Conservation (phyloP, 345 rosid species). For the Tarenaya hassleriana region DNA sequence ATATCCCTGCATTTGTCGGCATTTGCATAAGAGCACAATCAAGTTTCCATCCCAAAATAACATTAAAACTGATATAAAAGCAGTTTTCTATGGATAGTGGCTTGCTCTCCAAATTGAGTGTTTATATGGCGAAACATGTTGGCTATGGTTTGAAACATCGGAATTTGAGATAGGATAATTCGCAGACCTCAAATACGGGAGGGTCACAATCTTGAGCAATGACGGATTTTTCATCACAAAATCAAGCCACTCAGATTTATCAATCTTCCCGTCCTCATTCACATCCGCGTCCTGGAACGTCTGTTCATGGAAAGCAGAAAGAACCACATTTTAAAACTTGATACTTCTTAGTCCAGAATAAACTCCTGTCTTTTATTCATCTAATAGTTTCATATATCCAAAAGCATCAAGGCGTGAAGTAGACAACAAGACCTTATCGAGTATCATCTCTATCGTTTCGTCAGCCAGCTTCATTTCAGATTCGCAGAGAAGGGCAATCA, state of each 20-base stretch:
- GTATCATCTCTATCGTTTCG: slow-evolving; percentile 89
- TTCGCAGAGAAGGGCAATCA: slow-evolving; percentile 93
- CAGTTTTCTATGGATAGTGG: no score
- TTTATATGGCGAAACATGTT: background rate
- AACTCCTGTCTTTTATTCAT: no score
- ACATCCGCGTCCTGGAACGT: slow-evolving; percentile 89
- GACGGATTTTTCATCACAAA: slow-evolving; percentile 85
- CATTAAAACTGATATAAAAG: no score
- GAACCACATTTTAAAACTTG: slow-evolving; percentile 1
- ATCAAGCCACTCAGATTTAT: slow-evolving; percentile 72
- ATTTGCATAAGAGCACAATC: no score
- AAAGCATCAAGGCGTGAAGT: no score
- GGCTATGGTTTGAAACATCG: no score
- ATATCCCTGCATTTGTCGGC: slow-evolving; percentile 78
- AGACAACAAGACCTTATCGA: slow-evolving; percentile 60
- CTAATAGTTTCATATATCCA: no score
- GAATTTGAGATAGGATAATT: no score
- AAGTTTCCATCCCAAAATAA: no score
- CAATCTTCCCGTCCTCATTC: slow-evolving; percentile 82
- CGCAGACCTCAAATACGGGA: slow-evolving; percentile 95
- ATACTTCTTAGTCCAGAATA: no score
- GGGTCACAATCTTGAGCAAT: slow-evolving; percentile 84
- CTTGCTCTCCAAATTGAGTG: no score
- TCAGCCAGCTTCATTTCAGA: slow-evolving; percentile 96
- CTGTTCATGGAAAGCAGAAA: slow-evolving; percentile 31